A percentile compares a stretch with the other conserved stretches of the same genome.
Conservation (phyloP, 2,329 filamentous ascomycete genomes). For the Calonectria honghensis region DNA sequence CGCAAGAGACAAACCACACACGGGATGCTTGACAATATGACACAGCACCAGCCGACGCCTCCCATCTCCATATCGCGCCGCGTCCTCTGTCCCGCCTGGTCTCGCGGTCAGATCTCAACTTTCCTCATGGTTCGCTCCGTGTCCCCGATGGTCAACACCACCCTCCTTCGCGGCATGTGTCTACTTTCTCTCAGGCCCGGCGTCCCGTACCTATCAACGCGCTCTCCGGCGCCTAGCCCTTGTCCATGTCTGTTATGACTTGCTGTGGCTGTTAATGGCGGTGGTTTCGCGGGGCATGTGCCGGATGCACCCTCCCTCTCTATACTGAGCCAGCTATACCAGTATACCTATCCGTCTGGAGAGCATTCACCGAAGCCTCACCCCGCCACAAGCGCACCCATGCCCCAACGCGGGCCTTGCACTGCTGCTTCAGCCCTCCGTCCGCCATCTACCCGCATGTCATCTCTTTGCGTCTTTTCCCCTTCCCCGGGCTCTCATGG, state of each 20-base stretch:
- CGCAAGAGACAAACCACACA: constrained; percentile 19
- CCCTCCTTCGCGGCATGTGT: constrained; percentile 1
- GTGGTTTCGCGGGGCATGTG: constrained; percentile 24
- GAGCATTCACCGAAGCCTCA: constrained; percentile 33
- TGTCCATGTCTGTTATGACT: constrained; percentile 25
- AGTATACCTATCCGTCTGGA: not conserved
- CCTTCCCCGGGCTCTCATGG: constrained; percentile 6
- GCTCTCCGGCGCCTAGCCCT: not conserved
- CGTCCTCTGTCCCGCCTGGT: not conserved
- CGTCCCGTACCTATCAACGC: constrained; percentile 27
- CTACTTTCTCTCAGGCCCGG: constrained; percentile 9
- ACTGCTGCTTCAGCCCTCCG: constrained; percentile 9
- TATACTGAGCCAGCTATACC: not conserved
- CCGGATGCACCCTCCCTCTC: constrained; percentile 31
- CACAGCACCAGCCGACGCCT: constrained; percentile 20
- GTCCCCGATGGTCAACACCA: constrained; percentile 26
- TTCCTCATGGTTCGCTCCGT: not conserved
- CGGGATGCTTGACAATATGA: constrained; percentile 8
- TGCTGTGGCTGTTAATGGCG: constrained; percentile 17
- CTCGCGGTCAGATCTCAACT: constrained; percentile 32
- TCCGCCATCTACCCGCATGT: constrained; percentile 9
- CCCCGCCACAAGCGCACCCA: constrained; percentile 23
- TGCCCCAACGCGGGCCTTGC: not conserved
- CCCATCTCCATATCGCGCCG: constrained; percentile 28
- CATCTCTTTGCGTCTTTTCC: constrained; percentile 17